Evolutionary conservation across 208 protist genomes (phyloP), one percentile per base, ranked within the genome.

Genomic region (Acanthamoeba triangularis): DNA sequence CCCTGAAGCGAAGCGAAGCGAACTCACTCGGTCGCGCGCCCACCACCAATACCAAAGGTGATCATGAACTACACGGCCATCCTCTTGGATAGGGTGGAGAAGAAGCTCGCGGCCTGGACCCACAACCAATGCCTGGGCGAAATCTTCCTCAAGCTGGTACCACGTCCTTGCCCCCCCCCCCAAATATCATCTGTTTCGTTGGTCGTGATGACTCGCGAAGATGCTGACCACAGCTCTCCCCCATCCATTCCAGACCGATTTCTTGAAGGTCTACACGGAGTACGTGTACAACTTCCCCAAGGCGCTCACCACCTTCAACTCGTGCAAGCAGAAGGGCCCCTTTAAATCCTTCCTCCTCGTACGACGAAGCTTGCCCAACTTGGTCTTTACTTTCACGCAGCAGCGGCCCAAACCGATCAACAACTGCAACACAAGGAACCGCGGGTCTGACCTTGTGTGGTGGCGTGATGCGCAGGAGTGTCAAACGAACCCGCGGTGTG

Each of bases 271-370:
- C 3, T 97, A 97, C 41, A 97, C 96, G 6, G 72, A 95, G 20
- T 97, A 97, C 56, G 96, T 97, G 10, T 96, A 97, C 56, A 97
- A 97, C 44, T 97, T 97, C 10, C 92, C 94, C 18, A 97, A 96
- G 13, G 67, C 96, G 1, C 69, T 97, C 56, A 56, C 82, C 61
- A 94, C 96, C 18, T 91, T 97, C 13, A 96, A 52, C 13, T 95
- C 96, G 11, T 95, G 92, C 63, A 93, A 67, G 28, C 69, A 97
- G 30, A 97, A 97, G 33, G 65, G 37, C 18, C 90, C 93, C 30
- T 97, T 97, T 30, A 95, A 88, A 4, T 28, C 65, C 23, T 90
- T 97, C 20, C 33, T 97, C 5, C 94, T 96, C 3, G 85, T 92
- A 72, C 63, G n/a, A 28, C 25, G n/a, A n/a, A n/a, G n/a, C n/a